Evolutionary conservation across 768 basidiomycete genomes (phyloP), one percentile per base, ranked within the genome.

Genomic region (Boletales sp.): DNA sequence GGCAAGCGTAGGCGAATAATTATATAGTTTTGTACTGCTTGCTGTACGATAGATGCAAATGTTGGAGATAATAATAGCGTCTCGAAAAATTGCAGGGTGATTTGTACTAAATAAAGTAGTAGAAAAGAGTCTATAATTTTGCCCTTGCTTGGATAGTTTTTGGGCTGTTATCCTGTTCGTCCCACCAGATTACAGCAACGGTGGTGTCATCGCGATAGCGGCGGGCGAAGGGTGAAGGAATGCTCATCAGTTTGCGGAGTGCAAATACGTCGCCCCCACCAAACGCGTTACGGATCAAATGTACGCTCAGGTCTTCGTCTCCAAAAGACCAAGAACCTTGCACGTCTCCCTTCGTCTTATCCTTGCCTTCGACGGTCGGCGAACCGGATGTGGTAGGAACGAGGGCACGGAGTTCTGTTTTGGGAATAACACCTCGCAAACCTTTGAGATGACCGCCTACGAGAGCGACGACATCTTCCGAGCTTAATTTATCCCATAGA

Each of bases 231-330:
- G 90, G 89, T 6, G 87, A 74, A n/a, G 91, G 89, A 40, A 94
- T 92, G 66, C 90, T 92, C 61, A 93, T 69, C 48, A 82, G 53
- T 62, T 72, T 75, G 43, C 82, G 76, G 51, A 94, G 73, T 43
- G 69, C 67, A 41, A 50, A 61, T 47, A 78, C 74, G 61, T 94
- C 80, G 2, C 80, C 87, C 29, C 93, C 91, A n/a, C 90, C 90
- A 51, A 94, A 82, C n/a, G 92, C 90, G 62, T 95, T 95, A 53
- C 92, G 77, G 50, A 94, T 90, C 15, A 95, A 72, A 67, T 94
- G 93, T 35, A 87, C 82, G 52, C 86, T 79, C 48, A 89, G 61
- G 58, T 92, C 88, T 15, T 84, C 83, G 60, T 94, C 90, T 42
- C 75, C 78, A 57, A 94, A 95, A 8, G 80, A 77, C 90, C 90